These are phyloP conservation scores for Acidomyces sp. DNA, from an alignment of 495 filamentous ascomycete species.

Conservation along the genomic window DNA sequence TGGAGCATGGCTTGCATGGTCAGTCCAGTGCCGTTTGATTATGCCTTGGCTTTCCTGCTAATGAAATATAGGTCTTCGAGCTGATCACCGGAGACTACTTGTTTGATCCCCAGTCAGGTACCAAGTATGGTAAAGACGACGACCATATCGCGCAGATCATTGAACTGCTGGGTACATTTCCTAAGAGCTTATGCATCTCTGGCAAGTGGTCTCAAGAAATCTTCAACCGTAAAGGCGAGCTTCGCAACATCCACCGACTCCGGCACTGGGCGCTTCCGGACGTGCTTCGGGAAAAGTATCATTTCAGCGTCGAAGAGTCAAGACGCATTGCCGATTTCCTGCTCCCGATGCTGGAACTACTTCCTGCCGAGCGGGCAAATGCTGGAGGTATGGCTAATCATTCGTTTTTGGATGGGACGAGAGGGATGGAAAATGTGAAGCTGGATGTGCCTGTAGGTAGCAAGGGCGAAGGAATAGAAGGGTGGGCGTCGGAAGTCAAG, in stretches of 20 bases:
- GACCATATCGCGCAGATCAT: slow-evolving; percentile 99
- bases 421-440: slow-evolving; percentile 71
- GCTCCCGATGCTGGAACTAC: slow-evolving; percentile 79
- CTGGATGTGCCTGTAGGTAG: slow-evolving; percentile 62
- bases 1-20: slow-evolving; percentile 99
- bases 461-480: slow-evolving; percentile 86
- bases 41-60: too few relatives aligned
- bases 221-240: slow-evolving; percentile 93
- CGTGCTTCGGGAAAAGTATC: slow-evolving; percentile 92
- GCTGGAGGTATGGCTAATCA: slow-evolving; percentile 88
- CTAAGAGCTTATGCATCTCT: slow-evolving; percentile 74
- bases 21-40: too few relatives aligned
- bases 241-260: slow-evolving; percentile 92
- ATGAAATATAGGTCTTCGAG: slow-evolving; percentile 91
- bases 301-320: slow-evolving; percentile 67
- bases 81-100: slow-evolving; percentile 97
- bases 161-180: slow-evolving; percentile 87
- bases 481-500: slow-evolving; percentile 85
- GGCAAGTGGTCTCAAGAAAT: slow-evolving; percentile 99
- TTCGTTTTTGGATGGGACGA: slow-evolving; percentile 64
- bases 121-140: slow-evolving; percentile 99
- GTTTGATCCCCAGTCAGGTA: slow-evolving; percentile 96
- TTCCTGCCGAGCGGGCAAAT: slow-evolving; percentile 79
- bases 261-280: slow-evolving; percentile 94
- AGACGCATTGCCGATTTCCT: slow-evolving; percentile 75